Evolutionary conservation across 2,329 filamentous ascomycete species (phyloP), one percentile per base, ranked within the genome.

Genomic region (Alternaria brassicae): DNA sequence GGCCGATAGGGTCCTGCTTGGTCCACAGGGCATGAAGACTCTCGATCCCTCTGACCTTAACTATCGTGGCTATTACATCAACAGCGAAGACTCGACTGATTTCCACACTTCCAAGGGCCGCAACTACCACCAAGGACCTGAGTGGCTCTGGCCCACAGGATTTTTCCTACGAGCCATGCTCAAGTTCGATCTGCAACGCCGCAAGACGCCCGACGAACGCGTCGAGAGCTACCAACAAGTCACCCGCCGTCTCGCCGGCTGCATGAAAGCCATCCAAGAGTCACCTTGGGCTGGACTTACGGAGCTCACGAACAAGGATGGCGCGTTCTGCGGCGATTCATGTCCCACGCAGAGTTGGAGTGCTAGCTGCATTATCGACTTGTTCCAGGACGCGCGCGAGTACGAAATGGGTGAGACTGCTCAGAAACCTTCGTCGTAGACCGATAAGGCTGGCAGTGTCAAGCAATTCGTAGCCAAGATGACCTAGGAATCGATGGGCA

Each of bases 341-440:
- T 95, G 90, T 53, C 95, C 95, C 25, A 97, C 95, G 0, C 95
- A 99, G 79, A 91, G 95, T 53, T 99, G 95, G 95, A 97, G 93
- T 53, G 91, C 95, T 28, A 91, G 92, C 21, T 98, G 95, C 77
- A 83, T 99, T 73, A 91, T 99, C 72, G 95, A 99, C 80, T 80
- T 99, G 65, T 99, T 97, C 81, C 93, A 97, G 83, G 95, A 99
- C 77, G 94, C 92, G 17, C 67, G 70, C 9, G 73, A 76, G 60
- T 76, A 77, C 56, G 74, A 77, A 37, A 55, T 41, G 37, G 17
- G 15, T 45, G 23, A 21, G 27, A 36, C 27, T 40, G 36, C 27
- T 42, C 28, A 42, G 42, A 10, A 55, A 17, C 4, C 34, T 30
- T 42, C 30, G 21, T 39, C 36, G 40, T 54, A 49, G 42, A 37